A percentile compares a stretch with the other conserved stretches of the same genome.
These are phyloP conservation scores for Neofusicoccum sp. DNA, from an alignment of 2,329 filamentous ascomycete species.

Conservation along the genomic window DNA sequence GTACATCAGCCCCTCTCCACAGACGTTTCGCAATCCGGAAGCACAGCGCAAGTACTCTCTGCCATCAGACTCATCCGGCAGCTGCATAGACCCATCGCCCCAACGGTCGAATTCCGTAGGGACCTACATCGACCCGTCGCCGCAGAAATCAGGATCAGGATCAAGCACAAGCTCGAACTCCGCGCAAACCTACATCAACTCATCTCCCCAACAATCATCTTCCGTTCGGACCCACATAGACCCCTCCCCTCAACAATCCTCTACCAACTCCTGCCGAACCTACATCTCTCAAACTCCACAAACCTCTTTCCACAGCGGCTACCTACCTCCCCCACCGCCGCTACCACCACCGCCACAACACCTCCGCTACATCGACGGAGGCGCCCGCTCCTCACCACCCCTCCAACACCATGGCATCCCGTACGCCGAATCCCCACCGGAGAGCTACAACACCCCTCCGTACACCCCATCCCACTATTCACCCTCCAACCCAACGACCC, in stretches of 20 bases:
- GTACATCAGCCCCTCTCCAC: background rate
- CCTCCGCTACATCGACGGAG: too few relatives aligned
- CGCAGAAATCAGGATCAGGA: too few relatives aligned
- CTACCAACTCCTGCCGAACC: background rate
- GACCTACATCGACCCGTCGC: background rate
- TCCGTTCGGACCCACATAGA: background rate
- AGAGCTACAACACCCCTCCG: background rate
- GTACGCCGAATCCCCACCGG: background rate
- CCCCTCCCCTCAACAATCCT: background rate
- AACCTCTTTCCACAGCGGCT: too few relatives aligned
- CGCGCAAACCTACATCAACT: background rate
- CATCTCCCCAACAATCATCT: background rate
- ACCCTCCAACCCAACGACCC: background rate
- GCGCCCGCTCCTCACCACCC: background rate
- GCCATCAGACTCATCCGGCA: background rate
- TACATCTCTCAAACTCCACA: background rate
- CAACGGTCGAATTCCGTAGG: background rate
- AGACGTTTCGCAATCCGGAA: background rate
- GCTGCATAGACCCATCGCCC: background rate
- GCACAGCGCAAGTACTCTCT: background rate
- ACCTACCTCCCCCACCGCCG: too few relatives aligned
- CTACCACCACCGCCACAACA: too few relatives aligned
- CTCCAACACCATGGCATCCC: slow-evolving; percentile 1
- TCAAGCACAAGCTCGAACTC: too few relatives aligned
- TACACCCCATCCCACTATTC: background rate